phyloP scores from a whole-genome alignment of 129 eudicot genomes.

The Rutidosis leptorrhynchoides region DNA sequence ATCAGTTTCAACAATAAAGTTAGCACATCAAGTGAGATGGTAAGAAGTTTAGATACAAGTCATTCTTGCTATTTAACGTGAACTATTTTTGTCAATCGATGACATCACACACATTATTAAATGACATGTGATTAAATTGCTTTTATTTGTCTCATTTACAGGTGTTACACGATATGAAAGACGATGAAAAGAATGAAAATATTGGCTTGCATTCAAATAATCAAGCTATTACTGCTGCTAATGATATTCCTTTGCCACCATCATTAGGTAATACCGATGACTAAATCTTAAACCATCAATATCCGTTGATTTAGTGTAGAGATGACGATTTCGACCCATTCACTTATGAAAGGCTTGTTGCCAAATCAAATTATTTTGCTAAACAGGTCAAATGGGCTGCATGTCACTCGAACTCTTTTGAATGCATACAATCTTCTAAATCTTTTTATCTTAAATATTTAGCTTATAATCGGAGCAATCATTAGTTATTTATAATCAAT shows the following conservation, averaged over 20 bases:
- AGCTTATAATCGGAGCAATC: not conserved
- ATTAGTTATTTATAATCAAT: too few species aligned
- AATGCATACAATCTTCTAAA: not conserved
- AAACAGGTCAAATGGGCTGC: not conserved
- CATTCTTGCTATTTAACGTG: too few species aligned
- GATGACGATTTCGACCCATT: not conserved
- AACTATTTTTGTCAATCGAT: not conserved
- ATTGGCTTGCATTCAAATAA: constrained; percentile 16
- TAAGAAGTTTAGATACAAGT: too few species aligned
- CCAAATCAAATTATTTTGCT: too few species aligned
- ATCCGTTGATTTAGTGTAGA: not conserved
- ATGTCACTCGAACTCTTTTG: not conserved
- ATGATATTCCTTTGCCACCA: constrained; percentile 47
- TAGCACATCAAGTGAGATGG: constrained; percentile 41
- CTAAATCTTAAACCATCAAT: not conserved
- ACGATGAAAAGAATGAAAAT: constrained; percentile 21
- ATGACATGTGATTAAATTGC: not conserved
- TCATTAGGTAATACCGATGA: constrained; percentile 37
- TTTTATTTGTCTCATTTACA: constrained; percentile 7
- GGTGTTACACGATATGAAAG: constrained; percentile 17
- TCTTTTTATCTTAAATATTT: not conserved
- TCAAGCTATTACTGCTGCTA: constrained; percentile 1
- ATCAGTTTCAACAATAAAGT: constrained; percentile 48
- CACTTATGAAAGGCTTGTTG: not conserved
- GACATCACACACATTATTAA: not conserved